phyloP scores from a whole-genome alignment of 768 basidiomycete species.

The Tylopilus rubrobrunneus region DNA sequence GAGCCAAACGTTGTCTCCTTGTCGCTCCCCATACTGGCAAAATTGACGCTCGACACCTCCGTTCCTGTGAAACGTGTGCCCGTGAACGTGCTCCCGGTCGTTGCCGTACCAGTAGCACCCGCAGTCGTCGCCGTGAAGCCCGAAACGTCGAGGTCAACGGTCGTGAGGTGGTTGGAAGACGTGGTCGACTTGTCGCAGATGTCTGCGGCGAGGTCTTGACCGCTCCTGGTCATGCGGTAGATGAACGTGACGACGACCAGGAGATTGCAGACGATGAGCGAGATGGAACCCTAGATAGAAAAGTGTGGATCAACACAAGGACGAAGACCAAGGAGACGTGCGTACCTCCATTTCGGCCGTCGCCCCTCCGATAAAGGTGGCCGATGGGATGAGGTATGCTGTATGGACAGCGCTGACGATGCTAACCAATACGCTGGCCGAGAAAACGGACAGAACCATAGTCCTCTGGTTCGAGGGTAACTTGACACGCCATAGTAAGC shows the following conservation, averaged over 20 bases:
- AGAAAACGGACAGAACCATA: conserved; percentile 44
- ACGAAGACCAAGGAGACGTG: neutral
- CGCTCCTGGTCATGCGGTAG: conserved; percentile 19
- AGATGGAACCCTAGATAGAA: conserved; percentile 29
- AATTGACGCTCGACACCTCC: conserved; percentile 3
- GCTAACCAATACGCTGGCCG: conserved; percentile 49
- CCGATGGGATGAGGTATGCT: conserved; percentile 33
- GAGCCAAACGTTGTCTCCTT: conserved; percentile 4
- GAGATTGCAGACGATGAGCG: conserved; percentile 41
- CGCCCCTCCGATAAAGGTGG: conserved; percentile 1
- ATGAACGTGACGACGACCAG: conserved; percentile 36
- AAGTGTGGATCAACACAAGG: neutral
- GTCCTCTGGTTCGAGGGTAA: conserved; percentile 40
- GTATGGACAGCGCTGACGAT: conserved; percentile 43
- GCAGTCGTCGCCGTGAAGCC: neutral
- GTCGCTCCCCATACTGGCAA: neutral
- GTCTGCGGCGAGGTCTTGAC: conserved; percentile 9
- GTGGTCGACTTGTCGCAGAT: neutral
- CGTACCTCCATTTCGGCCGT: conserved; percentile 44
- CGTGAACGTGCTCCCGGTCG: neutral
- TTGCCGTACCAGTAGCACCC: neutral
- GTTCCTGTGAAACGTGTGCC: conserved; percentile 2
- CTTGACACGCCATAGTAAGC: conserved; percentile 41
- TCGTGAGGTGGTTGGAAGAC: conserved; percentile 20
- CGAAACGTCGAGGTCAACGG: conserved; percentile 21